Conservation (phyloP, 1,284 basidiomycete genomes). For the Cryptococcus deneoformans region DNA sequence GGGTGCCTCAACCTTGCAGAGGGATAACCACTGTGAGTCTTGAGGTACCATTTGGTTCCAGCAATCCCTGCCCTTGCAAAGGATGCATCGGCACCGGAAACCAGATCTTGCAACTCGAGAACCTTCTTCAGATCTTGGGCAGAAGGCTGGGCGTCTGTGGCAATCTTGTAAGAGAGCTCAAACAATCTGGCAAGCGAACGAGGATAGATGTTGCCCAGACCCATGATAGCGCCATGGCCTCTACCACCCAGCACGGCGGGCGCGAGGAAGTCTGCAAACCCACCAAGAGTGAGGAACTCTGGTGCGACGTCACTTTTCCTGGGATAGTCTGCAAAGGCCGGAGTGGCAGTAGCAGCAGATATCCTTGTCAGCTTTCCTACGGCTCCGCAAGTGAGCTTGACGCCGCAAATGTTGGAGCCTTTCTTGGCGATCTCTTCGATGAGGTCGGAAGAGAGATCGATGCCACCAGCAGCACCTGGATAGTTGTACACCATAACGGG, state of each 20-base stretch:
- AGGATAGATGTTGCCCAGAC: conserved; percentile 73
- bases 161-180: conserved; percentile 56
- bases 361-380: conserved; percentile 86
- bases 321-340: conserved; percentile 58
- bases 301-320: conserved; percentile 53
- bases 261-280: conserved; percentile 72
- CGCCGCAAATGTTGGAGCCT: conserved; percentile 60
- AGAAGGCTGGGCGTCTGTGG: conserved; percentile 55
- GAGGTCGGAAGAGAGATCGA: conserved; percentile 81
- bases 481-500: conserved; percentile 90
- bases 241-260: conserved; percentile 59
- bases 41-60: conserved; percentile 75
- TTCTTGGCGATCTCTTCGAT: conserved; percentile 70
- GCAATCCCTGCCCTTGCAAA: conserved; percentile 74
- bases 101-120: conserved; percentile 70
- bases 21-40: conserved; percentile 64
- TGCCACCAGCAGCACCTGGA: conserved; percentile 76
- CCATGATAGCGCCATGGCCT: conserved; percentile 76
- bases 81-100: conserved; percentile 74
- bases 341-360: conserved; percentile 62
- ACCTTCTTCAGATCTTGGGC: conserved; percentile 63
- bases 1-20: conserved; percentile 65
- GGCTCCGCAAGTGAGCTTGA: conserved; percentile 86
- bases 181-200: conserved; percentile 62
- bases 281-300: conserved; percentile 70